phyloP scores from a whole-genome alignment of 106 monocot genomes.

The Iris macrosiphon region DNA sequence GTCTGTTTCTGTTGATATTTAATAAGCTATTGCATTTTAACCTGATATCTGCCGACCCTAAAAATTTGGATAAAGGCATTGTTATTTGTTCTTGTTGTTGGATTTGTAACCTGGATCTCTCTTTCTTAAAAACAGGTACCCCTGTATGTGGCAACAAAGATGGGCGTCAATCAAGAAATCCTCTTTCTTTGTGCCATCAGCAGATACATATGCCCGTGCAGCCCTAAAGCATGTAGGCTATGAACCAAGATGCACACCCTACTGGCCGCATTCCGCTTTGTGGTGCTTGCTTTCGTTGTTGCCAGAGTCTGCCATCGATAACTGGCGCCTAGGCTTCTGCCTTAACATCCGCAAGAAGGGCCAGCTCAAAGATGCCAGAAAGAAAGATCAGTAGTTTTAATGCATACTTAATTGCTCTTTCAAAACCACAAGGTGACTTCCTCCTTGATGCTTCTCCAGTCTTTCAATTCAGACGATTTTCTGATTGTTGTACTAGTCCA shows the following conservation, averaged over 20 bases:
- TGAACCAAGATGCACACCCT: slow-evolving; percentile 79
- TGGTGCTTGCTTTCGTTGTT: slow-evolving; percentile 59
- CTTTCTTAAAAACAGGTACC: slow-evolving; percentile 59
- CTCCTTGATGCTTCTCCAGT: no score
- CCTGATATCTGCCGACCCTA: no score
- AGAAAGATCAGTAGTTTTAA: slow-evolving; percentile 29
- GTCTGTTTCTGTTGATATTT: no score
- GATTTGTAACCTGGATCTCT: no score
- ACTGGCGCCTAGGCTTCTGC: slow-evolving; percentile 64
- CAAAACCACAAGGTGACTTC: no score
- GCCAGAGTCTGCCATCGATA: slow-evolving; percentile 48
- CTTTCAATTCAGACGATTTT: no score
- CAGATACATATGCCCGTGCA: slow-evolving; percentile 59
- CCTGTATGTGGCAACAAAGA: slow-evolving; percentile 84
- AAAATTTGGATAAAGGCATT: no score
- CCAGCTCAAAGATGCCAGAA: slow-evolving; percentile 55
- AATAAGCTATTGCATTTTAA: no score
- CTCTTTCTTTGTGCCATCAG: slow-evolving; percentile 72
- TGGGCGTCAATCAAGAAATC: slow-evolving; percentile 81
- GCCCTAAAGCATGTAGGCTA: slow-evolving; percentile 61
- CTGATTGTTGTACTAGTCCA: no score
- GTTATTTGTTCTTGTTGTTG: no score
- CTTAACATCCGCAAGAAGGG: slow-evolving; percentile 68
- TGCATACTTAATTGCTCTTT: no score
- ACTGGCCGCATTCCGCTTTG: slow-evolving; percentile 82